Evolutionary conservation across 768 basidiomycete species (phyloP).

Genomic region (Ramaria rubella): DNA sequence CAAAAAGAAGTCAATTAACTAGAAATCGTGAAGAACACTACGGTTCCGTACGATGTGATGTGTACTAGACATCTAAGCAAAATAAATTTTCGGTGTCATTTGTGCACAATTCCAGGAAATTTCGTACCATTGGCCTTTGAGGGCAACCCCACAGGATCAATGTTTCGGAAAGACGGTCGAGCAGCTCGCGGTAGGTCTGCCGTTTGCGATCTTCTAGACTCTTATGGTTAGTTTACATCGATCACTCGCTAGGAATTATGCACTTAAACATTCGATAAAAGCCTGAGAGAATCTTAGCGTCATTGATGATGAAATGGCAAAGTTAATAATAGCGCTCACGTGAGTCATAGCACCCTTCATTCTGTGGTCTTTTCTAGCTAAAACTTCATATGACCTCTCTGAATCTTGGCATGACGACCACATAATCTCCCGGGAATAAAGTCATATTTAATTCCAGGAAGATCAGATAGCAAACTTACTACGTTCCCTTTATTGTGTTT

Average conservation of each 20-base stretch:
- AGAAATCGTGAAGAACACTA: not conserved
- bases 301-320: not conserved
- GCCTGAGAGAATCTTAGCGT: not conserved
- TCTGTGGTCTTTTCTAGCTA: not conserved
- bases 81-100: not conserved
- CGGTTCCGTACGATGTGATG: not conserved
- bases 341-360: conserved; percentile 3
- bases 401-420: conserved; percentile 3
- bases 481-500: not conserved
- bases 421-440: not conserved
- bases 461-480: not conserved
- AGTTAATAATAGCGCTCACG: not conserved
- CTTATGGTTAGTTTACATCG: not conserved
- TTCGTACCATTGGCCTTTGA: not conserved
- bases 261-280: conserved; percentile 1
- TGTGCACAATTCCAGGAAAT: not conserved
- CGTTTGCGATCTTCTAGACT: not conserved
- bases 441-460: not conserved
- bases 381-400: not conserved
- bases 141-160: not conserved
- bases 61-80: not conserved
- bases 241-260: not conserved
- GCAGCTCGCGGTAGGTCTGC: not conserved
- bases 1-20: not conserved
- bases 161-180: not conserved